Conservation (phyloP, 2,329 filamentous ascomycete species). For the Didymella segeticola region DNA sequence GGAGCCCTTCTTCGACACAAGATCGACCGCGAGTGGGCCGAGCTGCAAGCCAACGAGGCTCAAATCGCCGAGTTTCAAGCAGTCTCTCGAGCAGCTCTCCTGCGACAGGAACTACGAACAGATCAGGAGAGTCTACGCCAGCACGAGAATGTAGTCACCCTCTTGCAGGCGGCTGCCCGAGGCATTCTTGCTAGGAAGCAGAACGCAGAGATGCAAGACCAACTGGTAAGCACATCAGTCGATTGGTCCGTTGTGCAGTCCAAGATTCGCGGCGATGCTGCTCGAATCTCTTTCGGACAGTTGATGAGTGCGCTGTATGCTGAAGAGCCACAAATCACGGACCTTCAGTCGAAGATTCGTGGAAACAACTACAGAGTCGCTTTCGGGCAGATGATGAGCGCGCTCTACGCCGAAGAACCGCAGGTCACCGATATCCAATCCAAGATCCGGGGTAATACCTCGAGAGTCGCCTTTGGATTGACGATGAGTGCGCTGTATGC, state of each 20-base stretch:
- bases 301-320: constrained; percentile 42
- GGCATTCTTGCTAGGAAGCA: constrained; percentile 53
- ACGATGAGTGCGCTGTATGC: constrained; percentile 41
- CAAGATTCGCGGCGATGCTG: constrained; percentile 50
- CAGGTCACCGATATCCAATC: constrained; percentile 52
- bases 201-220: constrained; percentile 49
- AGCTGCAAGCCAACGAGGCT: constrained; percentile 58
- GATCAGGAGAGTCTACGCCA: constrained; percentile 47
- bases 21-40: constrained; percentile 51
- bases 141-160: constrained; percentile 52
- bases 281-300: constrained; percentile 35
- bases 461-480: constrained; percentile 33
- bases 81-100: constrained; percentile 50
- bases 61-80: constrained; percentile 51
- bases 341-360: constrained; percentile 57
- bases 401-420: constrained; percentile 39
- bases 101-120: constrained; percentile 46
- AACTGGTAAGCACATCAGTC: constrained; percentile 50
- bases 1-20: constrained; percentile 70
- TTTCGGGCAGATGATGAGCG: constrained; percentile 40
- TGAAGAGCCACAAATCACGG: constrained; percentile 40
- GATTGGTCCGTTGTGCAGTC: constrained; percentile 56
- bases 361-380: constrained; percentile 37
- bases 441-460: constrained; percentile 47
- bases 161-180: constrained; percentile 71